Base-by-base conservation (phyloP, 257 asterid species). In the Eucommia ulmoides region DNA sequence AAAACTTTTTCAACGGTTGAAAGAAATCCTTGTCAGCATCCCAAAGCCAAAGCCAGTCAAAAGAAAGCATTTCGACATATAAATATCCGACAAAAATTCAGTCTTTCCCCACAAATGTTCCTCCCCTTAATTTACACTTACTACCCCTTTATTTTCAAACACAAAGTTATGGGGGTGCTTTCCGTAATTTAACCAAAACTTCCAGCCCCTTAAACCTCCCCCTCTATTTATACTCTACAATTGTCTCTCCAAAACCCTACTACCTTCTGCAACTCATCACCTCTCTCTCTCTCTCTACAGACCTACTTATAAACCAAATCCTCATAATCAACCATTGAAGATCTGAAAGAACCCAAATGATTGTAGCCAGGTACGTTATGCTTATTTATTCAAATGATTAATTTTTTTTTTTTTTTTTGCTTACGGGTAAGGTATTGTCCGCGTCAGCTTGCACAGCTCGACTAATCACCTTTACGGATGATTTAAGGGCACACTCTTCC, bases 31-130 rank as follows among this genome's bases (percentile, higher is more conserved):
- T 75, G 67, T 65, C 60, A 68, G 78, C 66, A 69, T 77, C 61
- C 51, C 65, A 70, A 45, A 63, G 51, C 84, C 51, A 67, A 70
- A 45, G 64, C 52, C 84, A 74, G 91, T 87, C 96, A 87, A 87
- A 87, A 76, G 77, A 42, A 12, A 70, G 60, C 73, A 80, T 82
- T 80, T 86, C 69, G 71, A 76, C 67, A n/a, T n/a, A n/a, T n/a
- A n/a, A 72, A 76, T 60, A 78, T 65, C 81, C 81, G 75, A 80
- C 86, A 76, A 80, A 75, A 70, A 71, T 76, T 54, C 64, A 58
- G 62, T 49, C 74, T 67, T 78, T 83, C 62, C 67, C 75, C 53
- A 69, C 80, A 71, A 63, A 45, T 67, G 88, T 67, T 75, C 77
- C 78, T 50, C 57, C 70, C 65, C n/a, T n/a, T n/a, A n/a, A n/a